A percentile compares a stretch with the other conserved stretches of the same genome.
Conservation (phyloP, 2,329 filamentous ascomycete species). For the Aspergillus ustus region DNA sequence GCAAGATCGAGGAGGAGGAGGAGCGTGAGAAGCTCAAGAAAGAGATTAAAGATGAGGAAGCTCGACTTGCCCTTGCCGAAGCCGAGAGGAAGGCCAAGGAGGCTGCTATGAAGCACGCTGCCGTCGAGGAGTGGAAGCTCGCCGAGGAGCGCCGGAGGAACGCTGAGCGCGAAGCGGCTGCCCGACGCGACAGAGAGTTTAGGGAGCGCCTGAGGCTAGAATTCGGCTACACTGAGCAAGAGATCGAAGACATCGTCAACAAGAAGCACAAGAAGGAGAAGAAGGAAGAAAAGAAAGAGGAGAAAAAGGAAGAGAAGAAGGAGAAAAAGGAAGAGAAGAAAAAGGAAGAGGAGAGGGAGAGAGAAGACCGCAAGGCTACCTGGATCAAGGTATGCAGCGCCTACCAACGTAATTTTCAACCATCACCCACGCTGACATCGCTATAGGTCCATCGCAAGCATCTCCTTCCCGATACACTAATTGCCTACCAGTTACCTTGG, state of each 20-base stretch:
- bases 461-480: conserved; percentile 51
- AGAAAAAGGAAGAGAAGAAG: conserved; percentile 45
- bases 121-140: conserved; percentile 43
- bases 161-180: conserved; percentile 39
- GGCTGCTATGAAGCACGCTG: conserved; percentile 46
- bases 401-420: background rate
- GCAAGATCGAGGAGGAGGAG: conserved; percentile 47
- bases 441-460: conserved; percentile 51
- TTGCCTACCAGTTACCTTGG: conserved; percentile 52
- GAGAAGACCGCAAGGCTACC: conserved; percentile 36
- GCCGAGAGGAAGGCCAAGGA: conserved; percentile 38
- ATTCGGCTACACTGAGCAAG: conserved; percentile 47
- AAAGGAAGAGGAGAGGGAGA: conserved; percentile 34
- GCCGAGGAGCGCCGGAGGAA: conserved; percentile 34
- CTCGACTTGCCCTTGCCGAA: conserved; percentile 41
- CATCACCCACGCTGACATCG: conserved; percentile 14
- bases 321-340: conserved; percentile 39
- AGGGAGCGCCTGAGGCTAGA: conserved; percentile 44
- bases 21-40: conserved; percentile 49
- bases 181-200: conserved; percentile 38
- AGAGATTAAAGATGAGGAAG: conserved; percentile 50
- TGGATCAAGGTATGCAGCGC: conserved; percentile 48
- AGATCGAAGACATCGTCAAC: conserved; percentile 48
- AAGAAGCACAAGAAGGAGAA: conserved; percentile 42
- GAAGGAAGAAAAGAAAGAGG: conserved; percentile 25